Conservation (phyloP, 345 rosid genomes). For the Bruguiera sexangula region DNA sequence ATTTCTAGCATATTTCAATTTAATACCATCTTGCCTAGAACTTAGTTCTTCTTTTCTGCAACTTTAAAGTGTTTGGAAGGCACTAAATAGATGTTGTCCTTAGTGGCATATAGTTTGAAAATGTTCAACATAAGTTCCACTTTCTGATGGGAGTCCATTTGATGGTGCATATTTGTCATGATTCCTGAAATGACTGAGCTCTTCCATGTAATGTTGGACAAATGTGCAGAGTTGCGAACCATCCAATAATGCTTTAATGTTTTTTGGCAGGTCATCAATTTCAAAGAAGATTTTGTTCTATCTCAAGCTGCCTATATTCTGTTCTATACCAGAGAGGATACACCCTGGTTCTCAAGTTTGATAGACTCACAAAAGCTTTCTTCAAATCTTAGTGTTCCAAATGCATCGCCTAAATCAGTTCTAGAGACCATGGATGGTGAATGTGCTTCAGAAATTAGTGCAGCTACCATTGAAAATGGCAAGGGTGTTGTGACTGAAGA, state of each 20-base stretch:
- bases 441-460: constrained; percentile 22
- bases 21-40: too few relatives aligned
- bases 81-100: too few relatives aligned
- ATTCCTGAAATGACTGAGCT: background rate
- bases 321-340: constrained; percentile 67
- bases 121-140: too few relatives aligned
- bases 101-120: too few relatives aligned
- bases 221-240: background rate
- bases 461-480: constrained; percentile 14
- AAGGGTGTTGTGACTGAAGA: constrained; percentile 27
- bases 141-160: too few relatives aligned
- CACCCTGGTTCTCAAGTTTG: constrained; percentile 66
- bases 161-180: too few relatives aligned
- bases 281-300: constrained; percentile 53
- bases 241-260: background rate
- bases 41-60: too few relatives aligned
- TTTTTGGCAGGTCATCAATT: constrained; percentile 49
- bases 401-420: constrained; percentile 76
- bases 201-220: background rate
- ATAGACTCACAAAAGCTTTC: constrained; percentile 35
- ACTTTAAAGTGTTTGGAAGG: too few relatives aligned
- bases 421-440: constrained; percentile 42
- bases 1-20: too few relatives aligned
- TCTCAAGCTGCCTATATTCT: constrained; percentile 74
- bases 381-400: constrained; percentile 19